Evolutionary conservation across 2,329 filamentous ascomycete species (phyloP).

Genomic region (Leptodontidium sp.): DNA sequence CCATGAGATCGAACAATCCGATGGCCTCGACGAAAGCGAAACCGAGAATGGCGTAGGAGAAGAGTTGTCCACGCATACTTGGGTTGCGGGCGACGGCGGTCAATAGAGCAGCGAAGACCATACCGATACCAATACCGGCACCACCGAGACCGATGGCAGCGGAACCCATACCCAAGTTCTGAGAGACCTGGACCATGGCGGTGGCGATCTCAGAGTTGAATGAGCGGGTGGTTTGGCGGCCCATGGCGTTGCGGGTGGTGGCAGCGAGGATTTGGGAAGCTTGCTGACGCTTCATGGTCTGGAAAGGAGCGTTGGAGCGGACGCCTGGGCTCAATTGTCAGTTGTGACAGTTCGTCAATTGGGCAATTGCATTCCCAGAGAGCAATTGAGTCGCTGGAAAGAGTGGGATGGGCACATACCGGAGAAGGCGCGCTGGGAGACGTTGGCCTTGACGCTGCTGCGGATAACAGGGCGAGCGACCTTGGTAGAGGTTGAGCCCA

Average conservation of each 20-base stretch:
- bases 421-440: constrained; percentile 76
- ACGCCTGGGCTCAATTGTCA: constrained; percentile 49
- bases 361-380: background rate
- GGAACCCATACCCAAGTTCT: constrained; percentile 89
- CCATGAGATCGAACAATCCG: constrained; percentile 88
- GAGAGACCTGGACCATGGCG: constrained; percentile 88
- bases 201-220: constrained; percentile 90
- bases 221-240: constrained; percentile 72
- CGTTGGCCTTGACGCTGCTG: constrained; percentile 67
- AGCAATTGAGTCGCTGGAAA: constrained; percentile 11
- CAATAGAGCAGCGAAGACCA: constrained; percentile 90
- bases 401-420: constrained; percentile 60
- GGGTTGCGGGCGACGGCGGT: constrained; percentile 93
- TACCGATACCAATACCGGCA: constrained; percentile 95
- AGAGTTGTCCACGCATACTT: constrained; percentile 92
- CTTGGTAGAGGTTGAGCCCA: constrained; percentile 68
- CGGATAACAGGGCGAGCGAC: constrained; percentile 79
- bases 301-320: constrained; percentile 38
- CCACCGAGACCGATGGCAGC: constrained; percentile 92
- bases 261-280: constrained; percentile 71
- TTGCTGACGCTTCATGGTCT: constrained; percentile 73
- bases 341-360: constrained; percentile 32
- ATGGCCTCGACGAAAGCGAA: constrained; percentile 96
- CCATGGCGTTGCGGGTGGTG: constrained; percentile 52
- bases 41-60: constrained; percentile 94